phyloP scores from a whole-genome alignment of 2,329 filamentous ascomycete genomes.

The Aureobasidium sp. region DNA sequence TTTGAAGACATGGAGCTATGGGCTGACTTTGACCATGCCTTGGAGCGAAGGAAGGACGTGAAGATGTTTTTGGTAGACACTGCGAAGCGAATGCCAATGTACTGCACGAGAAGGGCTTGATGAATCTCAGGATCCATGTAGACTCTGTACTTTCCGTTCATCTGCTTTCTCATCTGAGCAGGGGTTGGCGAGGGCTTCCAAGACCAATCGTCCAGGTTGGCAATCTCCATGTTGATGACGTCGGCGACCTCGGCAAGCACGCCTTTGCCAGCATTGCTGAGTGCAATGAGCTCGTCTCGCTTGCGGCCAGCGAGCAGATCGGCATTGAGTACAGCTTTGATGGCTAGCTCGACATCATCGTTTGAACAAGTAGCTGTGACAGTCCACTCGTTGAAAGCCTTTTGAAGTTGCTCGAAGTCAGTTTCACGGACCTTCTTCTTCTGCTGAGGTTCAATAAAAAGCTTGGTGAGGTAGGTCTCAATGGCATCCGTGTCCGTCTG shows the following conservation, averaged over 20 bases:
- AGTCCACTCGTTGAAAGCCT: conserved; percentile 21
- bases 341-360: conserved; percentile 37
- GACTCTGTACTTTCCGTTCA: conserved; percentile 53
- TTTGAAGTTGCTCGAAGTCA: conserved; percentile 29
- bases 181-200: conserved; percentile 43
- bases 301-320: conserved; percentile 50
- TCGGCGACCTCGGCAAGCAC: conserved; percentile 50
- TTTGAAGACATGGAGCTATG: conserved; percentile 29
- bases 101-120: conserved; percentile 49
- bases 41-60: conserved; percentile 28
- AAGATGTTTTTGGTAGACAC: conserved; percentile 42
- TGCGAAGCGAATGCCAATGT: conserved; percentile 47
- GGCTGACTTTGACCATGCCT: conserved; percentile 36
- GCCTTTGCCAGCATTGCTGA: conserved; percentile 39
- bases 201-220: conserved; percentile 45
- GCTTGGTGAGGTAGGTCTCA: conserved; percentile 41
- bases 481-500: conserved; percentile 43
- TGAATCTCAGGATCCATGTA: conserved; percentile 55
- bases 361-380: conserved; percentile 32
- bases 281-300: conserved; percentile 43
- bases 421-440: conserved; percentile 11
- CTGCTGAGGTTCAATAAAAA: conserved; percentile 37
- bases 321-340: conserved; percentile 43
- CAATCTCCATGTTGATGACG: conserved; percentile 51
- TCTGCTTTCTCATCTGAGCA: conserved; percentile 45